Base-by-base conservation (phyloP, 1,139 yeast species). In the Hanseniaspora gamundiae region DNA sequence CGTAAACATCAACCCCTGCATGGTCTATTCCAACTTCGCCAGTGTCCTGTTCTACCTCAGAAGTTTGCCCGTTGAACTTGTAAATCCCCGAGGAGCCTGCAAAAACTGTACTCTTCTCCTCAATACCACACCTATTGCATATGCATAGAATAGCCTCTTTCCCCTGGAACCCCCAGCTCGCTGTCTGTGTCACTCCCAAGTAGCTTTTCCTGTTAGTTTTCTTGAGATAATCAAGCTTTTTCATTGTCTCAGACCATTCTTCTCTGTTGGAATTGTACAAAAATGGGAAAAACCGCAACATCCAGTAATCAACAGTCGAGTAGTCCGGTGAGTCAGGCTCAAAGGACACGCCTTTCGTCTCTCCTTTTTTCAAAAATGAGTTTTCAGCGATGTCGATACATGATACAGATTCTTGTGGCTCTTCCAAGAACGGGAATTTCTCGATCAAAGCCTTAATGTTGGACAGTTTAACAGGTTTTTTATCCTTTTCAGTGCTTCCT, bases 1-100 rank as follows among this genome's bases (percentile, higher is more conserved):
- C 85, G 8, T 65, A 52, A 0, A 78, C 63, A 2, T 66, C 62
- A 4, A 80, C 80, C 52, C 79, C 74, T 4, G 67, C 61, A 52
- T 77, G 78, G 0, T 58, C 51, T 4, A 61, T 49, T 46, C 65
- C 67, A 4, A 56, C 27, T 11, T 48, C 27, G 6, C 48, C 42
- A 22, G 52, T 52, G 14, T 41, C 42, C 22, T 64, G 65, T 3
- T 59, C 50, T 0, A 56, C 57, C 2, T 49, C 51, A 19, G 62
- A 40, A 2, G 57, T 59, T 10, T 47, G 46, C 6, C 71, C 72
- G 45, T 66, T 67, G 51, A 80, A 79, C 49, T 71, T 70, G 43
- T 74, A 61, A 6, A 81, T 74, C 11, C 82, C 73, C 1, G 86
- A 72, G 1, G 95, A 94, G 0, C 84, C 93, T 51, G 82, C 88